Evolutionary conservation across 352 stramenopile genomes (phyloP), one percentile per base, ranked within the genome.

Genomic region (Hyaloperonospora arabidopsidis): DNA sequence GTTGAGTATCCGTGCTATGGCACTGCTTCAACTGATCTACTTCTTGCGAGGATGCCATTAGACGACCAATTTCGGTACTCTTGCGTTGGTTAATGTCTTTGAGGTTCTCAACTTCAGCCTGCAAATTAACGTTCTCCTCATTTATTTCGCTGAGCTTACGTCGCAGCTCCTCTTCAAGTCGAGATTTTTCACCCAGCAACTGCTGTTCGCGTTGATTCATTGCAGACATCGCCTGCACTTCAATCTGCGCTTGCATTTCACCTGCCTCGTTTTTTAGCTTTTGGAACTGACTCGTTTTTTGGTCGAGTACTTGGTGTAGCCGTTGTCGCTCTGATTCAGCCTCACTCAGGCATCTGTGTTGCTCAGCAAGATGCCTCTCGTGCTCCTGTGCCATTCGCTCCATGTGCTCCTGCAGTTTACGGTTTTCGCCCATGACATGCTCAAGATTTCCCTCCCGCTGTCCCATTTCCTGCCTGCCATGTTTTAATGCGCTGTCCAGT

Each of bases 171-270:
- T 75, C 72, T 59, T 70, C 61, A 23, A 70, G 38, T 0, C 70
- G 69, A 41, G 55, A 19, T 49, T 76, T 84, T 51, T 84, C 71
- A 17, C 67, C 45, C n/a, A 78, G 18, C 40, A 84, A 67, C 29
- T 79, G 66, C 17, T 78, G 61, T 49, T 84, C 71, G 6, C 76
- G 69, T 44, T 79, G 67, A 19, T 67, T 69, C 64, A 82, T 74
- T 12, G 74, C 68, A 32, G 60, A 40, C 48, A 67, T 67, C 1
- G 72, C 68, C 35, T 74, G 67, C 2, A 57, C 59, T 52, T 82
- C 71, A 39, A 74, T 65, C 44, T 82, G 67, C 11, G 68, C 67
- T 36, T 57, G 70, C 25, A 72, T 56, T n/a, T 49, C 52, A 35
- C 59, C 57, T 39, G 69, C 63, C 40, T 83, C 65, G 28, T 82